Base-by-base conservation (phyloP, 306 rosid species). In the Pterocarpus macrocarpus region DNA sequence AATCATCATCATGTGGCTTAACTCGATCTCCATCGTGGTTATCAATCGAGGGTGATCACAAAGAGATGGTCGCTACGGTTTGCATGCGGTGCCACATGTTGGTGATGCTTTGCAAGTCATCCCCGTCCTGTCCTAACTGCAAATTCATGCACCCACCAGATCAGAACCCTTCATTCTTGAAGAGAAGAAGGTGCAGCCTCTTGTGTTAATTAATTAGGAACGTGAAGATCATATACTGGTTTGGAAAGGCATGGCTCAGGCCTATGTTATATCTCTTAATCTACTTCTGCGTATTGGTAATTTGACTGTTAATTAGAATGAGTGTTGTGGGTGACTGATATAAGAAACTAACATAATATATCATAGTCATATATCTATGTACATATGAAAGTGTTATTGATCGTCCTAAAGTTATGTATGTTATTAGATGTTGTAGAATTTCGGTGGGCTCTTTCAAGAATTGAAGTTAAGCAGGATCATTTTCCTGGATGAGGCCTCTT, bases 81-180 rank as follows among this genome's bases (percentile, higher is more conserved):
- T 95, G 99, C 89, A 85, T 81, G 91, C 73, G 65, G 74, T 95
- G 99, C 76, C 97, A 93, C 84, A 89, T 95, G 92, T 81, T 95
- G 88, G 96, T 95, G 9, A 91, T 95, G 98, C 84, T 95, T 2
- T 95, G 95, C 85, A 87, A 86, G 79, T 93, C 94, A 28, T 91
- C 99, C 1, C 99, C 98, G 28, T 65, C 93, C 8, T 95, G 99
- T 74, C 99, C 99, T 7, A 95, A 93, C 71, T 95, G 99, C 92
- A 95, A 95, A 88, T 92, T 91, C 86, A 84, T 91, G 90, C 92
- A 93, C 80, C 90, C 92, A 65, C 87, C 85, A 3, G 90, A 90
- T 43, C 93, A 89, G 72, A 88, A 74, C 81, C 89, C 92, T 77
- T 76, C 94, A 15, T 88, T 91, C 61, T 88, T 86, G 86, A 90